Evolutionary conservation across 2,329 filamentous ascomycete genomes (phyloP).

Genomic region (Colletotrichum noveboracense): DNA sequence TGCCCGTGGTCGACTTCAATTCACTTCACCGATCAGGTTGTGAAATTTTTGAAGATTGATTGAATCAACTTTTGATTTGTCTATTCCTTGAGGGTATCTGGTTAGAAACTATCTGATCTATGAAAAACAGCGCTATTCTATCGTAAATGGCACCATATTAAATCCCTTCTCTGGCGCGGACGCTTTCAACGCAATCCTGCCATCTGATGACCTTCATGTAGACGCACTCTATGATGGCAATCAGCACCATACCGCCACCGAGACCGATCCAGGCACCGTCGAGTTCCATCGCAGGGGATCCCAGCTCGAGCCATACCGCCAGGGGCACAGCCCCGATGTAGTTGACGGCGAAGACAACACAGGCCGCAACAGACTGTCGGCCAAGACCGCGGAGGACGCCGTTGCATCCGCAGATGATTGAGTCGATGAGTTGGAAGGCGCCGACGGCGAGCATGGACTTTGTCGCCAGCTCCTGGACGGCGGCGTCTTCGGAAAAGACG

Average conservation of each 20-base stretch:
- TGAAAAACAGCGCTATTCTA: background rate
- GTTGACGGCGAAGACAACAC: constrained; percentile 39
- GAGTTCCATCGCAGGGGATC: constrained; percentile 32
- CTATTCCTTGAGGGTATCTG: background rate
- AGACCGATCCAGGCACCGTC: constrained; percentile 40
- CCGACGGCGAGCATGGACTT: constrained; percentile 36
- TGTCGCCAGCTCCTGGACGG: constrained; percentile 32
- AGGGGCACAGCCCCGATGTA: constrained; percentile 43
- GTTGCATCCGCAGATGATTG: constrained; percentile 39
- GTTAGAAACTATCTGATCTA: background rate
- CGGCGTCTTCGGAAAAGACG: constrained; percentile 36
- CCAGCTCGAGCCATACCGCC: constrained; percentile 42
- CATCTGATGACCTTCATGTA: constrained; percentile 33
- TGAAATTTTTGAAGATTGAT: background rate
- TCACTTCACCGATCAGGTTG: background rate
- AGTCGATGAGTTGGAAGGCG: constrained; percentile 38
- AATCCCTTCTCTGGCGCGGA: constrained; percentile 30
- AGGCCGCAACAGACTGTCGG: constrained; percentile 40
- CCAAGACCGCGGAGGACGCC: constrained; percentile 44
- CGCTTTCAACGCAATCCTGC: constrained; percentile 37
- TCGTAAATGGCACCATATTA: background rate
- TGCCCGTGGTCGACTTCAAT: background rate
- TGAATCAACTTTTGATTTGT: background rate
- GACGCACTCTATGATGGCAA: constrained; percentile 32
- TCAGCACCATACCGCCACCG: constrained; percentile 36